Base-by-base conservation (phyloP, 1,284 basidiomycete species). In the Xanthoconium separans region DNA sequence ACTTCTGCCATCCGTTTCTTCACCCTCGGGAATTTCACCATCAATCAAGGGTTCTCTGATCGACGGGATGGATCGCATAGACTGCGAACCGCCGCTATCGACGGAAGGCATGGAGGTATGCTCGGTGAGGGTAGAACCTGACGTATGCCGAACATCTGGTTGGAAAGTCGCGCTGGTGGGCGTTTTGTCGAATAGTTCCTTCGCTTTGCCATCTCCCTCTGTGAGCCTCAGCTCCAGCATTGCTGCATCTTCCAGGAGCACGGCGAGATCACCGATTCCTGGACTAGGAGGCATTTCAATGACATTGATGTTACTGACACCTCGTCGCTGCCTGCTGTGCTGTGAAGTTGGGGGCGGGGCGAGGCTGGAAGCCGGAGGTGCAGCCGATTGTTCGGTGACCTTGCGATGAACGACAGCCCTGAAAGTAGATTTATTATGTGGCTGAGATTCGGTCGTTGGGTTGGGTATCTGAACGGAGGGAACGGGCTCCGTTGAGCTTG, bases 341-440 rank as follows among this genome's bases (percentile, higher is more conserved):
- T 61, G 67, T 24, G 55, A 48, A 33, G 34, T 18, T 34, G 41
- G 48, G 8, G 58, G 45, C 7, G 60, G 50, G 9, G 58, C 50
- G 31, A 64, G 61, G 37, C 6, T 54, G 37, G 56, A 51, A 12
- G 48, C 56, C 18, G 39, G 50, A 6, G 65, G 55, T 9, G 63
- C 40, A 2, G 63, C 58, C 0, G 68, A 60, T 11, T 51, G 56
- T 52, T 78, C 77, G 9, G 69, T 68, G 18, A 79, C 72, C 58
- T 79, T 82, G 56, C 73, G 66, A 58, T 83, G 82, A 37, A 84
- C 81, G 12, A 83, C 76, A 18, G 82, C 79, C 44, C 69, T 75
- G 66, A 84, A 84, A 9, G 72, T 68, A 29, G 66, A 43, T 47
- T 58, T 65, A 27, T 39, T 51, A 41, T 55, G 58, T 12, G 50